Evolutionary conservation across 306 rosid species (phyloP).

Genomic region (Castanopsis chinensis): DNA sequence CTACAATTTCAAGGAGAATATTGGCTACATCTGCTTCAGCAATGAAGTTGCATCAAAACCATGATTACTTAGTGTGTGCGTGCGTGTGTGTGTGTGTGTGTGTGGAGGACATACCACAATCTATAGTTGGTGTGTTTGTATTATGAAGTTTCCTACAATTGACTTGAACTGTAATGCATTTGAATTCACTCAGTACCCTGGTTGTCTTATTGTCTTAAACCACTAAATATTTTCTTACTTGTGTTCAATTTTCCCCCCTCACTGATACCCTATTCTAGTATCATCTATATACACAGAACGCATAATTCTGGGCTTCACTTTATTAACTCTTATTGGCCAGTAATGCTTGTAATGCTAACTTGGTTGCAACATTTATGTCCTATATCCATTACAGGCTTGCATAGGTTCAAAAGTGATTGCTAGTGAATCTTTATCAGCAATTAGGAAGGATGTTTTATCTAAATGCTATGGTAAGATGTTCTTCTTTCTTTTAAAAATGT

Average conservation of each 20-base stretch:
- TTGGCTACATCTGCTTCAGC: not conserved
- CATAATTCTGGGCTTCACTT: not conserved
- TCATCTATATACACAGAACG: not conserved
- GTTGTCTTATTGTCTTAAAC: not conserved
- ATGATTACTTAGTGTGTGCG: not conserved
- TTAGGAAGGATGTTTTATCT: slow-evolving; percentile 90
- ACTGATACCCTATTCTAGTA: not conserved
- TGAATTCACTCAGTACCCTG: not conserved
- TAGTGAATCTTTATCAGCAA: slow-evolving; percentile 87
- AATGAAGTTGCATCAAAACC: not conserved
- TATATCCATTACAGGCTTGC: slow-evolving; percentile 61
- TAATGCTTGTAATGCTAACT: slow-evolving; percentile 31
- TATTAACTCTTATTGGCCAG: not conserved
- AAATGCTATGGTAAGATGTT: slow-evolving; percentile 79
- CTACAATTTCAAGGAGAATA: not conserved
- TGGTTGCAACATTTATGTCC: slow-evolving; percentile 4
- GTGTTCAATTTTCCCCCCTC: not conserved
- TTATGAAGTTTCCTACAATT: not conserved
- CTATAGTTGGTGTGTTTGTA: not conserved
- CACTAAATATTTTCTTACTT: not conserved
- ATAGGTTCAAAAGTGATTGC: slow-evolving; percentile 86
- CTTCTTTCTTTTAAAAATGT: slow-evolving; percentile 1
- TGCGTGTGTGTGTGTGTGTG: not conserved
- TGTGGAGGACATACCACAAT: not conserved
- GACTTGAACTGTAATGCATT: not conserved